These are phyloP conservation scores for Alternaria gaisen DNA, from an alignment of 2,329 filamentous ascomycete genomes.

Conservation along the genomic window DNA sequence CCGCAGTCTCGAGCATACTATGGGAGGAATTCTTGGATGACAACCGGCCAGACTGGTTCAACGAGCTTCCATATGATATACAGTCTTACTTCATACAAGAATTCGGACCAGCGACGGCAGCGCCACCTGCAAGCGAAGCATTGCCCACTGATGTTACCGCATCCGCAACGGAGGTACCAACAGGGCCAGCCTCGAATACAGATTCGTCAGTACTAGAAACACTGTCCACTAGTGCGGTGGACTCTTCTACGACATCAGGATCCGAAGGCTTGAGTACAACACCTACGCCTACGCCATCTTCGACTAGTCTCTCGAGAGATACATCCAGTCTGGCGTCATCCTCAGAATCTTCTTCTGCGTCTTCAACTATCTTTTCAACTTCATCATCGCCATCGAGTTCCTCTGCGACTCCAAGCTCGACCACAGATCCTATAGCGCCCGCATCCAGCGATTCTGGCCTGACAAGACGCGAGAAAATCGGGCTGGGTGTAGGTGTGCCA, in stretches of 20 bases:
- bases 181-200: constrained; percentile 11
- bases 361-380: constrained; percentile 3
- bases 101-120: constrained; percentile 46
- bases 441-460: constrained; percentile 30
- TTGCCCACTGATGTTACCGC: constrained; percentile 12
- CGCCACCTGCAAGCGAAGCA: constrained; percentile 16
- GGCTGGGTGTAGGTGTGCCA: constrained; percentile 57
- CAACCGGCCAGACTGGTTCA: constrained; percentile 47
- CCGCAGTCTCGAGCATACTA: constrained; percentile 47
- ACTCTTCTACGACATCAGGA: constrained; percentile 9
- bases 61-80: constrained; percentile 42
- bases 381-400: constrained; percentile 10
- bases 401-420: constrained; percentile 19
- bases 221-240: constrained; percentile 6
- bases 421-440: constrained; percentile 27
- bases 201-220: constrained; percentile 2
- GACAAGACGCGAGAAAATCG: constrained; percentile 42
- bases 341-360: background rate
- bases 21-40: constrained; percentile 47
- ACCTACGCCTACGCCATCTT: background rate
- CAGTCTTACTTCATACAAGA: constrained; percentile 45
- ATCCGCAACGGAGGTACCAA: constrained; percentile 8
- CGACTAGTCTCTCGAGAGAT: constrained; percentile 3
- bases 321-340: background rate
- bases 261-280: constrained; percentile 3